phyloP scores from a whole-genome alignment of 192 early-diverging fungal species.

The Coemansia sp. region DNA sequence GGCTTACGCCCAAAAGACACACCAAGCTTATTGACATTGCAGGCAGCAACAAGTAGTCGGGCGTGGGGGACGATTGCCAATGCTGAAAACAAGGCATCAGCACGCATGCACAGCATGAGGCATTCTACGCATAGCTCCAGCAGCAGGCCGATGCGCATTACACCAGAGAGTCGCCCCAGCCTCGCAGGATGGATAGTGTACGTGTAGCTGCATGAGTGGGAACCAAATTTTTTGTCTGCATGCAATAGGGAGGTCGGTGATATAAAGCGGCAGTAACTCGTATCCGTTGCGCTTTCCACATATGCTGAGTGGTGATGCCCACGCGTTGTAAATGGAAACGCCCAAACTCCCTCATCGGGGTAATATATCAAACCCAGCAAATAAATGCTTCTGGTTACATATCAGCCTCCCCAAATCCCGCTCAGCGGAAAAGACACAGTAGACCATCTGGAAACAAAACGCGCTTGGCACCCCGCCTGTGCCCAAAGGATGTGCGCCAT shows the following conservation, averaged over 20 bases:
- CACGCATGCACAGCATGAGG: neutral
- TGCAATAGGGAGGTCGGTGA: neutral
- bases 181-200: neutral
- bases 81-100: neutral
- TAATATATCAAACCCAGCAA: neutral
- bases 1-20: neutral
- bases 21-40: neutral
- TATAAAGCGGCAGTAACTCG: neutral
- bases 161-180: neutral
- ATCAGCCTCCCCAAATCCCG: neutral
- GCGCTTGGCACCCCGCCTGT: neutral
- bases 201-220: conserved; percentile 4
- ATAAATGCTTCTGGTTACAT: conserved; percentile 1
- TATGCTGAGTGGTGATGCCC: neutral
- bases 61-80: neutral
- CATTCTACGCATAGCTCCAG: neutral
- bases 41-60: neutral
- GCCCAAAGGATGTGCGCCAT: neutral
- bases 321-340: conserved; percentile 5
- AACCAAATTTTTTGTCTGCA: conserved; percentile 2
- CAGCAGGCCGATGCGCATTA: neutral
- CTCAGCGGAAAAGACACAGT: conserved; percentile 2
- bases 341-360: neutral
- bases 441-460: conserved; percentile 4
- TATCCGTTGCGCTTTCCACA: neutral